Evolutionary conservation across 495 filamentous ascomycete genomes (phyloP), one percentile per base, ranked within the genome.

Genomic region (Trichoderma gamsii): DNA sequence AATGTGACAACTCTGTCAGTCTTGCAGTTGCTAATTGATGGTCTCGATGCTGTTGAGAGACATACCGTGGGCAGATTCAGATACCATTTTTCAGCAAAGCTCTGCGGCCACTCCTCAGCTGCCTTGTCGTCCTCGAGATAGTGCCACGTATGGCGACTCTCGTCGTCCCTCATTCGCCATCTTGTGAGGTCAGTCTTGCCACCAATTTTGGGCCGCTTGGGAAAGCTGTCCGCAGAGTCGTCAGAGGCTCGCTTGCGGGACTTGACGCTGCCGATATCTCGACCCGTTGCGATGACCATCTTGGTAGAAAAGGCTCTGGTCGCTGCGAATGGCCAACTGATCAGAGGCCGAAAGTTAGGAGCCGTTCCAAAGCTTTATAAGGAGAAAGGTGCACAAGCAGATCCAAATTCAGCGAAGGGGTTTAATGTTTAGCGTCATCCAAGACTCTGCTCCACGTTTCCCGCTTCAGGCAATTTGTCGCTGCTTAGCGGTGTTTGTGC

Each of bases 111-210:
- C 67, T 84, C 78, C 68, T 90, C 80, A 41, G 82, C 73, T 59
- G 91, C 86, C 68, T 92, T 85, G 64, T 96, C 92, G 7, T 88
- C 86, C 73, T 91, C 84, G 7, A 99, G 84, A 73, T 98, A 98
- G 65, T 92, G 87, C 95, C 95, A 99, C 27, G 92, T 97, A 70
- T 97, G 92, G 67, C 90, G 83, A 63, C 95, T 92, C 23, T 85
- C 81, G 43, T 97, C 92, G 72, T 94, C 89, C 46, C 87, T 82
- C 75, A 98, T 80, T 68, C 95, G 84, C 95, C 95, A 99, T 75
- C 92, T 82, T 0, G 86, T 79, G 68, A 85, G 86, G 74, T 99
- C 93, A 15, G 95, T 98, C 69, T 72, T 74, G 13, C 80, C 76
- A 61, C 76, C 76, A 64, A 84, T 73, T 46, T 68, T 77, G 5